A percentile compares a stretch with the other conserved stretches of the same genome.
Evolutionary conservation across 2,329 filamentous ascomycete genomes (phyloP).

Genomic region (Ophiosphaerella narmari): DNA sequence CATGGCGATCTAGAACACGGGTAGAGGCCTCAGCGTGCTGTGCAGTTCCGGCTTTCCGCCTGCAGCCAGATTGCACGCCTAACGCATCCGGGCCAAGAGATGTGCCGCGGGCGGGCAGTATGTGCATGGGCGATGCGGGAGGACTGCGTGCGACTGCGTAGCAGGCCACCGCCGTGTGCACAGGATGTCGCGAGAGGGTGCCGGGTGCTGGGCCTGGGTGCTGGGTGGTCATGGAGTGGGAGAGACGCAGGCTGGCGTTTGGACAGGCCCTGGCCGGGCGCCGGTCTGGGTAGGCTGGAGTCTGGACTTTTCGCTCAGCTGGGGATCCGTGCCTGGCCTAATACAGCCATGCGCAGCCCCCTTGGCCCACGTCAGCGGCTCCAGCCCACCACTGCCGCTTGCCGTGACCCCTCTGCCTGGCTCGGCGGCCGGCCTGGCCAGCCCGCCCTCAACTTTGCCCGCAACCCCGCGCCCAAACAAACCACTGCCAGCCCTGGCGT

Average conservation of each 20-base stretch:
- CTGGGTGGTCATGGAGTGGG: too few relatives aligned
- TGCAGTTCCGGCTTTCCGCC: slow-evolving; percentile 5
- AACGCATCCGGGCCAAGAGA: too few relatives aligned
- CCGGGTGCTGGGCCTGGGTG: too few relatives aligned
- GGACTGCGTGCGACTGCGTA: too few relatives aligned
- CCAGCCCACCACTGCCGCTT: neutral
- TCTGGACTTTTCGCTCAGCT: neutral
- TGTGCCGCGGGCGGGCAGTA: too few relatives aligned
- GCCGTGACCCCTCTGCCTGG: neutral
- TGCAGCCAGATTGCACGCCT: neutral
- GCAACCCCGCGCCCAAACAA: slow-evolving; percentile 1
- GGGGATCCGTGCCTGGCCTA: neutral
- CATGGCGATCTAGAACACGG: slow-evolving; percentile 40
- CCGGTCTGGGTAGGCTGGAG: neutral
- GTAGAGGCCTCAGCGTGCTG: slow-evolving; percentile 29
- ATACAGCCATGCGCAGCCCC: neutral
- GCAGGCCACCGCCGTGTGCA: too few relatives aligned
- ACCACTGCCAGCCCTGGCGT: too few relatives aligned
- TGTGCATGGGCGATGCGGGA: too few relatives aligned
- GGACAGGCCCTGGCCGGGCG: slow-evolving; percentile 4
- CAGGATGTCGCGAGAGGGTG: too few relatives aligned
- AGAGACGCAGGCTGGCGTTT: neutral
- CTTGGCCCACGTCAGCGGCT: slow-evolving; percentile 15
- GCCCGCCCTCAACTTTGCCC: slow-evolving; percentile 8
- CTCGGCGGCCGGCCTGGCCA: slow-evolving; percentile 1